Conservation (phyloP, 2,329 filamentous ascomycete species). For the Grosmannia huntii region DNA sequence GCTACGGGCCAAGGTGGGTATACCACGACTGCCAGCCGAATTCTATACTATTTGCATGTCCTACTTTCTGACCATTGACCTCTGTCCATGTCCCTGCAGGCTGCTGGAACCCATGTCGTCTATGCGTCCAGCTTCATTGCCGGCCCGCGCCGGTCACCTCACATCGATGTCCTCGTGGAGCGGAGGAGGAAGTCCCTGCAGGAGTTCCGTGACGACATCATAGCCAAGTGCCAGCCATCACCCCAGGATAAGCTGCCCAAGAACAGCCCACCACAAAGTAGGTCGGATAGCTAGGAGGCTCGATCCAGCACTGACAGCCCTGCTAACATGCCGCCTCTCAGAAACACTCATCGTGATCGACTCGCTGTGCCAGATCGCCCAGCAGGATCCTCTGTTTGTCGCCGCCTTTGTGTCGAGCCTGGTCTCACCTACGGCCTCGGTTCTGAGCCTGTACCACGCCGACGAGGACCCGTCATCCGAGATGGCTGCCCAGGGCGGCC, state of each 20-base stretch:
- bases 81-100: slow-evolving; percentile 22
- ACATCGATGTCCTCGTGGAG: slow-evolving; percentile 55
- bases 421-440: slow-evolving; percentile 52
- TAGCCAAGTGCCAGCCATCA: slow-evolving; percentile 33
- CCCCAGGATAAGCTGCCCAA: slow-evolving; percentile 8
- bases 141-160: slow-evolving; percentile 50
- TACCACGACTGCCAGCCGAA: no score
- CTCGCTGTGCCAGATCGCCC: slow-evolving; percentile 55
- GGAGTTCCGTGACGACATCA: slow-evolving; percentile 46
- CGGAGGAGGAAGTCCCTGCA: slow-evolving; percentile 46
- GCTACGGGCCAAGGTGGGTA: slow-evolving; percentile 54
- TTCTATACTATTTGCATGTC: not conserved
- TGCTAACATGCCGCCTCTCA: slow-evolving; percentile 19
- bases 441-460: slow-evolving; percentile 70
- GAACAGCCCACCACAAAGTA: slow-evolving; percentile 11
- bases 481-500: slow-evolving; percentile 12
- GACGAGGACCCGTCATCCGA: slow-evolving; percentile 41
- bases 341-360: slow-evolving; percentile 69
- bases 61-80: not conserved
- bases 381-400: slow-evolving; percentile 40
- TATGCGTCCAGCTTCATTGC: slow-evolving; percentile 57
- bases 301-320: not conserved
- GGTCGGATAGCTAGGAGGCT: not conserved
- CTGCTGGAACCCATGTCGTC: slow-evolving; percentile 55
- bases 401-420: slow-evolving; percentile 57